These are phyloP conservation scores for Spongiforma sp. DNA, from an alignment of 1,284 basidiomycete genomes.

Conservation along the genomic window DNA sequence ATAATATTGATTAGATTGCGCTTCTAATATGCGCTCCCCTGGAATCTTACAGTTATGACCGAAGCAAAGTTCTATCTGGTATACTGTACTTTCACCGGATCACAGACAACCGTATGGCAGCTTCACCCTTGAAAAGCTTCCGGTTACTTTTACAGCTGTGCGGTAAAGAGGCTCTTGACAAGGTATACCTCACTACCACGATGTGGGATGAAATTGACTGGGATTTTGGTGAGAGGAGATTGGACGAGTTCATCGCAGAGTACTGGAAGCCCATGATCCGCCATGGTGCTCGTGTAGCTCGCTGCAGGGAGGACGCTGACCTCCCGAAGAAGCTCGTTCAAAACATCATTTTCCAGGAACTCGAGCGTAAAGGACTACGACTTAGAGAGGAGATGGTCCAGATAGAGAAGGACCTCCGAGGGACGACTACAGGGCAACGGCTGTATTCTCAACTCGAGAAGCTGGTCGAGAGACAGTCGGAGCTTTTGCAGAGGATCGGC, in stretches of 20 bases:
- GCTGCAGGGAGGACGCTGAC: not conserved
- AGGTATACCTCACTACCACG: slow-evolving; percentile 4
- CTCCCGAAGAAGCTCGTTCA: slow-evolving; percentile 1
- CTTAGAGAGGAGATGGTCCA: slow-evolving; percentile 5
- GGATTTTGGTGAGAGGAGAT: not conserved
- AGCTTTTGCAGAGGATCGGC: slow-evolving; percentile 1
- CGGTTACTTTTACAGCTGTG: not conserved
- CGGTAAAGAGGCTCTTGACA: not conserved
- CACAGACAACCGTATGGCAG: too few species aligned
- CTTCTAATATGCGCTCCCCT: not conserved
- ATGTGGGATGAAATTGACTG: slow-evolving; percentile 4
- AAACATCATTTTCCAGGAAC: not conserved
- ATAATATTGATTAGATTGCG: not conserved
- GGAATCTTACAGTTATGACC: slow-evolving; percentile 35
- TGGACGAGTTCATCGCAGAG: slow-evolving; percentile 1
- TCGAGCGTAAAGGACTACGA: not conserved
- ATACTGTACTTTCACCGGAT: not conserved
- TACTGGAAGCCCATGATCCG: not conserved
- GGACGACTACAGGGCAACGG: slow-evolving; percentile 10
- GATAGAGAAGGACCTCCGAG: slow-evolving; percentile 1
- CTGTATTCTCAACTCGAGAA: slow-evolving; percentile 7
- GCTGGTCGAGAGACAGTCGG: not conserved
- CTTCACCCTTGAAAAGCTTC: not conserved
- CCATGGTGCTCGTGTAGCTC: not conserved
- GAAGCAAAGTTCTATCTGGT: not conserved